Base-by-base conservation (phyloP, 2,329 filamentous ascomycete genomes). In the Chalaropsis ovoidea region DNA sequence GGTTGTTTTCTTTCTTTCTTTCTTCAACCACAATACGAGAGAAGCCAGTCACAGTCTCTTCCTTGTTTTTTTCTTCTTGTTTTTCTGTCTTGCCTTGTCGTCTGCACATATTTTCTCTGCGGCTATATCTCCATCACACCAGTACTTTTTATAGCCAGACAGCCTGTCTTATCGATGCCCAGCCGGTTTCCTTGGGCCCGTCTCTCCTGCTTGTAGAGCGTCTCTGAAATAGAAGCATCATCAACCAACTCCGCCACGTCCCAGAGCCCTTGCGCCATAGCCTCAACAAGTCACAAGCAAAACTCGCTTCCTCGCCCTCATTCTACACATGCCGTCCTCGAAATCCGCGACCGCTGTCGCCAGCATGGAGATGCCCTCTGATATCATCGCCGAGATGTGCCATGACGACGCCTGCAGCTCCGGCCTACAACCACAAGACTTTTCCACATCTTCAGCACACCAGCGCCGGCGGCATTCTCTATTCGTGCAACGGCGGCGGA, bases 401-500 rank as follows among this genome's bases (percentile, higher is more conserved):
- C 54, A 27, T 24, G 63, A 67, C 17, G 66, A 67, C 19, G 66
- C 58, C 31, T 61, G 56, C 42, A 63, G 63, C 47, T 65, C 63
- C 15, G 42, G 66, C 42, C 49, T 67, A 17, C 66, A 67, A n/a
- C 47, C 45, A 3, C 63, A 60, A 43, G 61, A 67, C 41, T 64
- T 47, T 13, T 45, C 54, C 7, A 19, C 47, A 15, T 42, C 62
- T 24, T 45, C 54, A 43, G 43, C 47, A 24, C 47, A 35, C 45
- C 66, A 67, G 22, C 63, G 66, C n/a, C 56, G 66, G 42, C 66
- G 66, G 15, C 66, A 67, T 41, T 63, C 66, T 13, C 41, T 67
- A 1, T 67, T 67, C 31, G 61, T 60, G 19, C 63, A 62, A 22
- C 35, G 83, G 70, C 77, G 82, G 69, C 61, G 67, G 17, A 83